Evolutionary conservation across 805 yeast species (phyloP).

Genomic region (Blastobotrys attinorum): DNA sequence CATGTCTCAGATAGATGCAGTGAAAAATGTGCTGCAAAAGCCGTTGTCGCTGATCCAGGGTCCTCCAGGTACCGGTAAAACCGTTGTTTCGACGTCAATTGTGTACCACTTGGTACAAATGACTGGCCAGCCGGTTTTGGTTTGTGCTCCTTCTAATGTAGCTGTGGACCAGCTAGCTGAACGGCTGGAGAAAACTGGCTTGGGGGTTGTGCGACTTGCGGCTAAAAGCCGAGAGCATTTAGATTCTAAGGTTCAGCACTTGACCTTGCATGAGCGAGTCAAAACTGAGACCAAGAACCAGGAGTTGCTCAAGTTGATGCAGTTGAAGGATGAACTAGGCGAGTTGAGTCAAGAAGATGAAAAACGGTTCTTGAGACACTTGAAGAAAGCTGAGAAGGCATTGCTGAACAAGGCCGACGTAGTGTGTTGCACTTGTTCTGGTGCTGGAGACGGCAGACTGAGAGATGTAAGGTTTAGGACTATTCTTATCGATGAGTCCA

Average conservation of each 20-base stretch:
- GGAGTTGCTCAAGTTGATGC: conserved; percentile 49
- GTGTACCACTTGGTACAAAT: conserved; percentile 64
- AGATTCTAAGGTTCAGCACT: conserved; percentile 51
- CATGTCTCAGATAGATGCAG: conserved; percentile 72
- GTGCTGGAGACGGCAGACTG: conserved; percentile 75
- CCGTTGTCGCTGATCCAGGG: conserved; percentile 86
- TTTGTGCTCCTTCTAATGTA: conserved; percentile 93
- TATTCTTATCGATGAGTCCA: conserved; percentile 84
- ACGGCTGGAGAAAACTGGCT: conserved; percentile 60
- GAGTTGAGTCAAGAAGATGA: conserved; percentile 55
- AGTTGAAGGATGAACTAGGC: conserved; percentile 56
- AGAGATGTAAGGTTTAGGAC: conserved; percentile 52
- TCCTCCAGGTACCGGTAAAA: conserved; percentile 96
- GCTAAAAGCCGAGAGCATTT: conserved; percentile 79
- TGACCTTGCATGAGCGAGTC: conserved; percentile 51
- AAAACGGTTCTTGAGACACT: conserved; percentile 34
- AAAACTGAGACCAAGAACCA: conserved; percentile 31
- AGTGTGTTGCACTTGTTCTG: conserved; percentile 86
- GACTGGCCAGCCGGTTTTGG: conserved; percentile 60
- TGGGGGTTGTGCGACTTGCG: conserved; percentile 68
- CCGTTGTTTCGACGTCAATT: conserved; percentile 86
- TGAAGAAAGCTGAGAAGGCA: conserved; percentile 41
- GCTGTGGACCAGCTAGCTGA: conserved; percentile 88
- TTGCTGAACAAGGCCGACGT: conserved; percentile 58
- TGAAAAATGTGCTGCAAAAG: conserved; percentile 53